phyloP scores from a whole-genome alignment of 2,329 filamentous ascomycete species.

The Botrytis byssoidea region DNA sequence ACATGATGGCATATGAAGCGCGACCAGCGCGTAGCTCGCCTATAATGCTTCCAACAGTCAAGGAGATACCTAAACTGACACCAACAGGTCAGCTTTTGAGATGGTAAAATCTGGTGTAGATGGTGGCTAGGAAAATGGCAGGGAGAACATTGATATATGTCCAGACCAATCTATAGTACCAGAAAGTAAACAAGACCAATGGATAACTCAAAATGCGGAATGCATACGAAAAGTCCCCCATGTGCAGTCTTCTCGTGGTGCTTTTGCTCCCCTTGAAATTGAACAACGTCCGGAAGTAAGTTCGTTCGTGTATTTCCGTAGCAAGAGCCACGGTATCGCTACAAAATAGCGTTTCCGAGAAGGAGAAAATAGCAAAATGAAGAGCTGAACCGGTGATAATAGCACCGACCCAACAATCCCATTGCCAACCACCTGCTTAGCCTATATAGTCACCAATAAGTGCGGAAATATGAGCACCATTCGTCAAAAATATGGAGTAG shows the following conservation, averaged over 20 bases:
- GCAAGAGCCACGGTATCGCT: neutral
- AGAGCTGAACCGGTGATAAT: neutral
- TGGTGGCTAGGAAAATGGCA: neutral
- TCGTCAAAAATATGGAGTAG: neutral
- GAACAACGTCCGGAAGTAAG: neutral
- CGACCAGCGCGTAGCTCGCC: neutral
- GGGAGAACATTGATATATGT: neutral
- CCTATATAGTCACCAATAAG: neutral
- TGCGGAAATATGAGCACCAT: neutral
- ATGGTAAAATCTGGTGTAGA: neutral
- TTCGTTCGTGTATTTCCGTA: neutral
- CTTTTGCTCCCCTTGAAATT: neutral
- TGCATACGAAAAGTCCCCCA: neutral
- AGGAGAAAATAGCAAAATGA: neutral
- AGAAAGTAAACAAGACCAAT: neutral
- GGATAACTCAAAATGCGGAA: neutral
- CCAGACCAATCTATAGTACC: neutral
- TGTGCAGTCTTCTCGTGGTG: neutral
- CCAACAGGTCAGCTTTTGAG: neutral
- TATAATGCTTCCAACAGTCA: neutral
- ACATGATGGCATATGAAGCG: neutral
- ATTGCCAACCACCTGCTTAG: neutral
- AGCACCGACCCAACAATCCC: neutral
- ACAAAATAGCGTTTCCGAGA: neutral
- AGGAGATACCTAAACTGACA: neutral